Base-by-base conservation (phyloP, 2,329 filamentous ascomycete genomes). In the Cytospora chrysosperma region DNA sequence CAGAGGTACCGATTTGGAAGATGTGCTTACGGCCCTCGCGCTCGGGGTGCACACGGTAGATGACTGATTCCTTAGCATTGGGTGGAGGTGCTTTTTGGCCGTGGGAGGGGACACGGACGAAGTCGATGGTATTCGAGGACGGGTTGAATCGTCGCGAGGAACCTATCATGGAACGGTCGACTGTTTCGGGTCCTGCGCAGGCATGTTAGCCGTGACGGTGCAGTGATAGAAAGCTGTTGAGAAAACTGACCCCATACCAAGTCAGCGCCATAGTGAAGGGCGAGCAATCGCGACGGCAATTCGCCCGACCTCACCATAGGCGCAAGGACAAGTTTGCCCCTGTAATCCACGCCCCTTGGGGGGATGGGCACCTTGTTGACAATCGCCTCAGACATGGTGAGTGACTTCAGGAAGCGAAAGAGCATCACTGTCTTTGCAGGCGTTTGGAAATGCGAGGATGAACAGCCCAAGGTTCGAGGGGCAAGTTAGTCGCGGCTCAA, bases 221-320 rank as follows among this genome's bases (percentile, higher is more conserved):
- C 21, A 40, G 21, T 9, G 32, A 19, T 21, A 43, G 49, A 37
- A 13, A n/a, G 26, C 37, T 1, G 7, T 12, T 10, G 55, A 61
- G 40, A 32, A 58, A 50, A 78, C 82, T 69, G 75, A 91, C 89
- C 94, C 94, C 95, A 99, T 69, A 99, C 95, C 19, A 99, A 82
- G 76, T 99, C 95, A 59, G 95, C 95, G 69, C 95, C 95, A 75
- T 99, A 98, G 73, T 96, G 91, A 66, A 99, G 85, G 34, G 95
- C 92, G 51, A 96, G 79, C 28, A 99, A 84, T 64, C 95, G 88
- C 47, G 92, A 95, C 3, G 95, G 94, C 65, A 97, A 81, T 80
- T 99, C 95, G 73, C 95, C 95, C n/a, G 92, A 96, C 69, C 95
- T 90, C 63, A 97, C 94, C 95, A 99, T 99, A 49, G 95, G 95